Evolutionary conservation across 345 rosid genomes (phyloP).

Genomic region (Sonneratia caseolaris): DNA sequence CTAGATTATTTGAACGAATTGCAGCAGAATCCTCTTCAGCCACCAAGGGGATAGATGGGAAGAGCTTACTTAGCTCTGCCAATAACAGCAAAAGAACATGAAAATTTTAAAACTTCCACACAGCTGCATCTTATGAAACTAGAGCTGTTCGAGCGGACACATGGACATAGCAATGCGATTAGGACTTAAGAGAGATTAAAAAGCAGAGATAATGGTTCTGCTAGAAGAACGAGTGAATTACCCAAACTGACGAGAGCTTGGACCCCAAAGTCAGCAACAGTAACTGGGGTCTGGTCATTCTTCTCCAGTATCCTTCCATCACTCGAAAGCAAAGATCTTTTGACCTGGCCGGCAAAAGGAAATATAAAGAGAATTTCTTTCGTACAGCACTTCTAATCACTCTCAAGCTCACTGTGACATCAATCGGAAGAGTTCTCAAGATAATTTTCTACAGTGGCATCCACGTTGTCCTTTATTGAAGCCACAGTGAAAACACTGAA

Average conservation of each 20-base stretch:
- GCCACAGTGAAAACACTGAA: neutral
- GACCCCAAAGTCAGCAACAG: constrained; percentile 86
- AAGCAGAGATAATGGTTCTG: neutral
- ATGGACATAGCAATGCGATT: neutral
- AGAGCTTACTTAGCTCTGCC: constrained; percentile 56
- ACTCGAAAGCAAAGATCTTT: constrained; percentile 32
- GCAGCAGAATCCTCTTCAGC: constrained; percentile 88
- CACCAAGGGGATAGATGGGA: constrained; percentile 83
- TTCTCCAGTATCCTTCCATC: constrained; percentile 59
- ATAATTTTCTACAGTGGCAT: neutral
- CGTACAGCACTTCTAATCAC: neutral
- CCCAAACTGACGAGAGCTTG: constrained; percentile 85
- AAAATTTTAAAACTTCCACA: neutral
- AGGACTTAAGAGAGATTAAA: neutral
- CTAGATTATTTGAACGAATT: constrained; percentile 53
- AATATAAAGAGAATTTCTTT: neutral
- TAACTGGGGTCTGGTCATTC: constrained; percentile 75
- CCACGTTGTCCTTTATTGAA: neutral
- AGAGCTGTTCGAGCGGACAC: neutral
- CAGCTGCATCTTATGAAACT: neutral
- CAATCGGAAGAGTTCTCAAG: neutral
- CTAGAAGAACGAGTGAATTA: constrained; percentile 10
- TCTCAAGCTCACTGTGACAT: neutral
- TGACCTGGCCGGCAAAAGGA: constrained; percentile 23
- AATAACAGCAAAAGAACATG: constrained; percentile 10